Conservation (phyloP, 306 rosid species). For the Pueraria montana region DNA sequence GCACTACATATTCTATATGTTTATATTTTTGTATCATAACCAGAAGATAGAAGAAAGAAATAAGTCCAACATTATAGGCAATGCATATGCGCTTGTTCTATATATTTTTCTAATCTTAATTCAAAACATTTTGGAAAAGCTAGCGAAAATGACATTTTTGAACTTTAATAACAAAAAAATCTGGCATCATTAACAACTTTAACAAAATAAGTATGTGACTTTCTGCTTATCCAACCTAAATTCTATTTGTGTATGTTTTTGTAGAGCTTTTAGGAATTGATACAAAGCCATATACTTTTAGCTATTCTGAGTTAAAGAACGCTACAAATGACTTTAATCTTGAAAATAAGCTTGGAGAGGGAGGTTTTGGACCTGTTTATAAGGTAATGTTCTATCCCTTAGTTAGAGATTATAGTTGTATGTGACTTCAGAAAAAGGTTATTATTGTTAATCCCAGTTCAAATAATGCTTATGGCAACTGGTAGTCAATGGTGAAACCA, state of each 20-base stretch:
- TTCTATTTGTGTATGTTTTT: slow-evolving; percentile 39
- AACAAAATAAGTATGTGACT: neutral
- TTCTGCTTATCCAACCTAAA: slow-evolving; percentile 22
- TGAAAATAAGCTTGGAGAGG: slow-evolving; percentile 77
- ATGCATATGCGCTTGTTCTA: neutral
- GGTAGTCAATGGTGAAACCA: too few relatives aligned
- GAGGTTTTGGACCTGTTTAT: too few relatives aligned
- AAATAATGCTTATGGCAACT: too few relatives aligned
- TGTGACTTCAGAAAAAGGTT: too few relatives aligned
- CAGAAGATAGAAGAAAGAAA: neutral
- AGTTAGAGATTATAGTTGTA: too few relatives aligned
- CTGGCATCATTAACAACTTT: neutral
- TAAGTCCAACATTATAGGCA: neutral
- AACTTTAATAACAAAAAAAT: neutral
- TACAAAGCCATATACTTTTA: slow-evolving; percentile 70
- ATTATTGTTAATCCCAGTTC: too few relatives aligned
- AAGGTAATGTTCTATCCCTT: too few relatives aligned
- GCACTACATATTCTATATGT: neutral
- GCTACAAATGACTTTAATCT: slow-evolving; percentile 73
- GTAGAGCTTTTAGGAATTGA: slow-evolving; percentile 79
- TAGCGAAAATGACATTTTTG: neutral
- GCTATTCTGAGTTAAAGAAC: slow-evolving; percentile 64
- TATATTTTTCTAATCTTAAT: too few relatives aligned
- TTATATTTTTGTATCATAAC: neutral
- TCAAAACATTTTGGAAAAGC: too few relatives aligned